Percentiles rank a stretch among this genome's conserved stretches.
Evolutionary conservation across 1,139 yeast genomes (phyloP).

Genomic region (Trichomonascaceae sp.): DNA sequence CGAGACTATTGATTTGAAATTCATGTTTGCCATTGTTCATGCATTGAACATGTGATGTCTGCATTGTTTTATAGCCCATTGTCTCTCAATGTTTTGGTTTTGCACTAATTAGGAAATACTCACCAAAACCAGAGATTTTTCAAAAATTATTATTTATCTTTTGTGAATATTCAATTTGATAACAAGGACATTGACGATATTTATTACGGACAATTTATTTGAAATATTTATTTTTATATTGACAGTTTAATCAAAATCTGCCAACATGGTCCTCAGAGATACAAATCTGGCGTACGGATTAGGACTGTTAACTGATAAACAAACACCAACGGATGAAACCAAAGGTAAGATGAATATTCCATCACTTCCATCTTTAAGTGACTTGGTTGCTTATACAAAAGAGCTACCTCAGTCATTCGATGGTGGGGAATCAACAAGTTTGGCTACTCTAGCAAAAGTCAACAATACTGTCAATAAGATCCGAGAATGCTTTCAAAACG

Average conservation of each 20-base stretch:
- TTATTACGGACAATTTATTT: background rate
- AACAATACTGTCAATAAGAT: conserved; percentile 18
- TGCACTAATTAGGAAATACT: background rate
- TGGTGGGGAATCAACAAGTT: conserved; percentile 4
- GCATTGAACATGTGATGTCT: background rate
- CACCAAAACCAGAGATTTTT: background rate
- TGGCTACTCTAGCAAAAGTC: conserved; percentile 6
- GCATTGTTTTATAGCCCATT: background rate
- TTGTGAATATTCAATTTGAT: background rate
- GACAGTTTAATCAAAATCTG: background rate
- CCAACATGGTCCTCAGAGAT: background rate
- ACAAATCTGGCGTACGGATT: background rate
- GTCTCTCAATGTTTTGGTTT: background rate
- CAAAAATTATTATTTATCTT: background rate
- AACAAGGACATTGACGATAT: background rate
- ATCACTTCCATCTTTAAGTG: conserved; percentile 4
- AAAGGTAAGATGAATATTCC: background rate
- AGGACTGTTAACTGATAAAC: background rate
- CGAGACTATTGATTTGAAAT: background rate
- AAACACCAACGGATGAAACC: background rate
- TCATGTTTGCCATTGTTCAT: background rate
- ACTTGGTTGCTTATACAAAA: conserved; percentile 1
- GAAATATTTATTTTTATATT: background rate
- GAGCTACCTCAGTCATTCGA: background rate
- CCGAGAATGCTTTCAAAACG: conserved; percentile 20